Conservation (phyloP, 78 protist species). For the Anaeramoeba ignava region DNA sequence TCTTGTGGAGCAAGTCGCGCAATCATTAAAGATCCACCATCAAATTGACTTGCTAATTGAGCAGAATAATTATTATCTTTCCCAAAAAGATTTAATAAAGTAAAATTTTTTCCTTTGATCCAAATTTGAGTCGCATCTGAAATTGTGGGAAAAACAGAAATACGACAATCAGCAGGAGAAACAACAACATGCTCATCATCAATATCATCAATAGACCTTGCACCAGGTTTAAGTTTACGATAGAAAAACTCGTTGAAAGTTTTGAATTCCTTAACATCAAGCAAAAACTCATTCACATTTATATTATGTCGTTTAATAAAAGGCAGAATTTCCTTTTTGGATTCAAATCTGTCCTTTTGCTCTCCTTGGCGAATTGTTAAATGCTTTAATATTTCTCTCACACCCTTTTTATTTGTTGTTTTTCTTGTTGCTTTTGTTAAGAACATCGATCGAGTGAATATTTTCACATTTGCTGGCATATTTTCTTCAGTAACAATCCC, state of each 20-base stretch:
- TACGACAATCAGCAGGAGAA: constrained; percentile 53
- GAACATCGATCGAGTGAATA: no score
- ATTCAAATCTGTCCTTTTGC: constrained; percentile 7
- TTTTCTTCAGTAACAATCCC: no score
- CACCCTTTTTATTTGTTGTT: background rate
- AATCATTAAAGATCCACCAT: constrained; percentile 48
- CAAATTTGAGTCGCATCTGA: constrained; percentile 44
- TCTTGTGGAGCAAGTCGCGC: constrained; percentile 66
- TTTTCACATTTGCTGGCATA: no score
- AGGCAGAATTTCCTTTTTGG: constrained; percentile 24
- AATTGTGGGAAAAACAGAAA: no score
- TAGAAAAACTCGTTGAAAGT: constrained; percentile 59
- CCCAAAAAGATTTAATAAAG: no score
- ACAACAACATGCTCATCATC: constrained; percentile 27
- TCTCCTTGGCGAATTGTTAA: constrained; percentile 18
- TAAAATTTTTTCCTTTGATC: constrained; percentile 49
- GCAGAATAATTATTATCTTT: no score
- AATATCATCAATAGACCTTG: constrained; percentile 36
- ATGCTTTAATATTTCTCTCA: constrained; percentile 13
- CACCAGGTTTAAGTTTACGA: constrained; percentile 39
- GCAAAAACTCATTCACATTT: constrained; percentile 32
- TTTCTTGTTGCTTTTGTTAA: no score
- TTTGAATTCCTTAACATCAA: constrained; percentile 21
- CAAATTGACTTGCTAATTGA: constrained; percentile 21
- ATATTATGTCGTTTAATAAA: background rate